Conservation (phyloP, 441 rosid genomes). For the Omphalea diandra region DNA sequence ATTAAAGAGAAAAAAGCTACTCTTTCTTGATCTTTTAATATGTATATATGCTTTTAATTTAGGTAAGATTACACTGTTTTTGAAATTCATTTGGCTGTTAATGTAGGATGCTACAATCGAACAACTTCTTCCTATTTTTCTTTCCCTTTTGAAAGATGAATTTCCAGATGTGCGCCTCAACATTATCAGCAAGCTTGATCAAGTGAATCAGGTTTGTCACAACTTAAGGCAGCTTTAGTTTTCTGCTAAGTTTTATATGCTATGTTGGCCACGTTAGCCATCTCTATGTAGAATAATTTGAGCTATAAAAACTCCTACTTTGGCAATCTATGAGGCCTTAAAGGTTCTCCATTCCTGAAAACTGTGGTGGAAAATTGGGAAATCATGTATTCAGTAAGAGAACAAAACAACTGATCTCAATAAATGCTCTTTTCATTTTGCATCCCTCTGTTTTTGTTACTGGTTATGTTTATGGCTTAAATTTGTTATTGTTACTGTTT, state of each 20-base stretch:
- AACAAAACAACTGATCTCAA: background rate
- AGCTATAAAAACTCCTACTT: background rate
- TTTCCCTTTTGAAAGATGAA: slow-evolving; percentile 91
- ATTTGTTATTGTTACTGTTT: background rate
- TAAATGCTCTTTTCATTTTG: background rate
- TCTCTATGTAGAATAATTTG: background rate
- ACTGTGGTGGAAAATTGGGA: background rate
- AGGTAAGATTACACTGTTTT: slow-evolving; percentile 19
- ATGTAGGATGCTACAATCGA: slow-evolving; percentile 92
- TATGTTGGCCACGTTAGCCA: background rate
- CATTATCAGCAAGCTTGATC: slow-evolving; percentile 98
- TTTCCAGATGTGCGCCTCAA: slow-evolving; percentile 95
- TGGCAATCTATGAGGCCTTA: background rate
- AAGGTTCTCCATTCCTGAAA: background rate
- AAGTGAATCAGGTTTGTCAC: slow-evolving; percentile 86
- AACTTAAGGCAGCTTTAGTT: slow-evolving; percentile 4
- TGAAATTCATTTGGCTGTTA: slow-evolving; percentile 25
- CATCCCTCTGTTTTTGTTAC: background rate
- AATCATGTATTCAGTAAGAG: background rate
- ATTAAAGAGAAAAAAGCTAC: background rate
- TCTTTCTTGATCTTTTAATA: background rate
- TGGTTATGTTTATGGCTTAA: background rate
- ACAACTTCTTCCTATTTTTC: slow-evolving; percentile 96
- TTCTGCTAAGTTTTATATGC: background rate
- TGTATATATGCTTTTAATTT: too few species aligned